Conservation (phyloP, 2,329 filamentous ascomycete species). For the Cladophialophora bantiana region DNA sequence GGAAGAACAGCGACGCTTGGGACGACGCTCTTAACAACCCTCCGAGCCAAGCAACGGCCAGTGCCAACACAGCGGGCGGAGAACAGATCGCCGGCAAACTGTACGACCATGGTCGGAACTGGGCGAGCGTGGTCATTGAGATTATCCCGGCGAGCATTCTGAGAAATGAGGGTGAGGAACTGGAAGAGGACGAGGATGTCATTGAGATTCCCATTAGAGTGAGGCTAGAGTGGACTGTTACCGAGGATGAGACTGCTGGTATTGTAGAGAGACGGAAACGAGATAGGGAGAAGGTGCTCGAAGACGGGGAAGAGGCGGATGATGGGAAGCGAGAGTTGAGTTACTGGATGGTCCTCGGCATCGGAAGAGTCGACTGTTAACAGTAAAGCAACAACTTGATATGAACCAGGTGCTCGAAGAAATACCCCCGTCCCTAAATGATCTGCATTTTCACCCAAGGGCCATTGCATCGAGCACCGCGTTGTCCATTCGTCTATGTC, state of each 20-base stretch:
- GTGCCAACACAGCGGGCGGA: slow-evolving; percentile 55
- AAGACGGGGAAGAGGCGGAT: slow-evolving; percentile 60
- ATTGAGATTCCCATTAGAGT: slow-evolving; percentile 96
- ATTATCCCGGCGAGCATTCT: slow-evolving; percentile 68
- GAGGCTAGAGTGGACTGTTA: slow-evolving; percentile 77
- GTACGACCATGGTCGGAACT: slow-evolving; percentile 93
- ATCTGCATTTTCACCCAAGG: not conserved
- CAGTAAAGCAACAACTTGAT: not conserved
- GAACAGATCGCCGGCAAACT: slow-evolving; percentile 89
- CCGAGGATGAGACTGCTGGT: slow-evolving; percentile 54
- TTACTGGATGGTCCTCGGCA: slow-evolving; percentile 93
- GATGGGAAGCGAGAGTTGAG: slow-evolving; percentile 86
- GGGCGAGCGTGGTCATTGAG: slow-evolving; percentile 92
- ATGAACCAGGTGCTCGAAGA: not conserved
- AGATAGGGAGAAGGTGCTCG: slow-evolving; percentile 41
- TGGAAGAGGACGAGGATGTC: slow-evolving; percentile 65
- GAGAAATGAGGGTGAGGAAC: slow-evolving; percentile 41
- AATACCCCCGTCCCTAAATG: not conserved
- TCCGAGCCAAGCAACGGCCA: slow-evolving; percentile 48
- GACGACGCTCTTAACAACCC: slow-evolving; percentile 79
- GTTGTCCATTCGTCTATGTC: not conserved
- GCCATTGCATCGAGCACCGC: not conserved
- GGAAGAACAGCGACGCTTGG: slow-evolving; percentile 91
- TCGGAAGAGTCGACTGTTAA: slow-evolving; percentile 72
- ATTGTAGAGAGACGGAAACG: slow-evolving; percentile 46